Percentiles rank a stretch among this genome's conserved stretches.
Conservation (phyloP, 2,329 filamentous ascomycete genomes). For the Claviceps humidiphila region DNA sequence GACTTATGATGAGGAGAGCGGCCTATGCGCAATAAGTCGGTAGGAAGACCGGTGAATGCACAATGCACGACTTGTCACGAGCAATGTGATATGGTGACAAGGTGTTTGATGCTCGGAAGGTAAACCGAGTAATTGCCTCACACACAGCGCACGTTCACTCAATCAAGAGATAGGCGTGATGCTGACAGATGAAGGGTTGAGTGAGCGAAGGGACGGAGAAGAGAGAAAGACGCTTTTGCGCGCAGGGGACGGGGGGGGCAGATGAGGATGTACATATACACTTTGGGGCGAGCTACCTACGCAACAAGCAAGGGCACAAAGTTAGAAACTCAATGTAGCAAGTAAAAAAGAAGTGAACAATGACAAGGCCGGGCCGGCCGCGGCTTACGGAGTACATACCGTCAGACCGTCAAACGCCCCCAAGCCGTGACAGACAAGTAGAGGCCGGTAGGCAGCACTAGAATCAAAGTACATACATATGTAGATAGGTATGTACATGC, state of each 20-base stretch:
- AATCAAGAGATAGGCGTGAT: constrained; percentile 2
- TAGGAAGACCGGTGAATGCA: background rate
- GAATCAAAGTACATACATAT: background rate
- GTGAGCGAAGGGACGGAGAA: background rate
- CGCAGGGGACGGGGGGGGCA: background rate
- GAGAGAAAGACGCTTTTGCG: too few species aligned
- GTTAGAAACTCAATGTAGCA: background rate
- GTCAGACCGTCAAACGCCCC: background rate
- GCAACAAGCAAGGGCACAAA: background rate
- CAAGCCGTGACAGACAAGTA: background rate
- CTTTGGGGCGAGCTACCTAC: background rate
- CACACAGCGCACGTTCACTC: constrained; percentile 3
- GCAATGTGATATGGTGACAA: too few species aligned
- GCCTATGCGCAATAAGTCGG: background rate
- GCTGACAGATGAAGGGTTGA: background rate
- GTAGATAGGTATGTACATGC: background rate
- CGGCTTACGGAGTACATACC: background rate
- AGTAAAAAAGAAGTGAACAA: background rate
- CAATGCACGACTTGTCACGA: background rate
- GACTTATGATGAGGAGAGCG: background rate
- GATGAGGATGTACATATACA: constrained; percentile 2
- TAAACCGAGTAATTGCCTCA: background rate
- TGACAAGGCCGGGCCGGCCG: background rate
- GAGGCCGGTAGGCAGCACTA: background rate
- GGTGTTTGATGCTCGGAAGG: background rate